A percentile compares a stretch with the other conserved stretches of the same genome.
Evolutionary conservation across 345 rosid species (phyloP).

Genomic region (Lepidium sativum): DNA sequence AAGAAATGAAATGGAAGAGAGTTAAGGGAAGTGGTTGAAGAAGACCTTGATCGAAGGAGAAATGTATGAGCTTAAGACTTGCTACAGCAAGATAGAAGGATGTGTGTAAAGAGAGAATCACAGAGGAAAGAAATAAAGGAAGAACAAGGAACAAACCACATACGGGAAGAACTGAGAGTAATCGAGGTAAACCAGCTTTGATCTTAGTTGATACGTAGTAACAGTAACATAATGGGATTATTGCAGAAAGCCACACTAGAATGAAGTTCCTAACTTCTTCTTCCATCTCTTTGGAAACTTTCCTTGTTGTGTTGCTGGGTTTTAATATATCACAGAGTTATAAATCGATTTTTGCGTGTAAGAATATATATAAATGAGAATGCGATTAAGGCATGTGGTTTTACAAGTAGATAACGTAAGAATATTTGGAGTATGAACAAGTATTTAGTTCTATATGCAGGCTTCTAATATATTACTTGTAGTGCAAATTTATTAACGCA

Average conservation of each 20-base stretch:
- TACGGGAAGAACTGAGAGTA: constrained; percentile 30
- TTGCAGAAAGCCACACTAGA: constrained; percentile 6
- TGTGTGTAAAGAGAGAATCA: not conserved
- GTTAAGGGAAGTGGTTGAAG: not conserved
- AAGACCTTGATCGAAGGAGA: constrained; percentile 30
- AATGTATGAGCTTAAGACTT: constrained; percentile 37
- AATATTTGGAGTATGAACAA: not conserved
- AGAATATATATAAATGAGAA: not conserved
- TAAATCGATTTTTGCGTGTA: not conserved
- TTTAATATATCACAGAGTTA: not conserved
- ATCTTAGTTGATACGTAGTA: constrained; percentile 25
- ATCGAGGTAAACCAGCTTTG: constrained; percentile 20
- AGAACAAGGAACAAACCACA: constrained; percentile 23
- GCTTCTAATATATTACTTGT: not conserved
- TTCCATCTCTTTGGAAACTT: constrained; percentile 10
- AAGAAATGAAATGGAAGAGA: constrained; percentile 16
- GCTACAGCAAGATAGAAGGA: constrained; percentile 19
- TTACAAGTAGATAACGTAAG: not conserved
- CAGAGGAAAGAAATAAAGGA: constrained; percentile 23
- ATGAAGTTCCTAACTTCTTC: constrained; percentile 14
- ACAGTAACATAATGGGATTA: constrained; percentile 23
- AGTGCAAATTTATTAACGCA: not conserved
- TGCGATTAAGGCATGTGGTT: not conserved
- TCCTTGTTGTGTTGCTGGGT: not conserved
- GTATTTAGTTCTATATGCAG: not conserved